Percentiles rank a stretch among this genome's conserved stretches.
These are phyloP conservation scores for Rhododendron ferrugineum DNA, from an alignment of 148 eudicot species.

Conservation along the genomic window DNA sequence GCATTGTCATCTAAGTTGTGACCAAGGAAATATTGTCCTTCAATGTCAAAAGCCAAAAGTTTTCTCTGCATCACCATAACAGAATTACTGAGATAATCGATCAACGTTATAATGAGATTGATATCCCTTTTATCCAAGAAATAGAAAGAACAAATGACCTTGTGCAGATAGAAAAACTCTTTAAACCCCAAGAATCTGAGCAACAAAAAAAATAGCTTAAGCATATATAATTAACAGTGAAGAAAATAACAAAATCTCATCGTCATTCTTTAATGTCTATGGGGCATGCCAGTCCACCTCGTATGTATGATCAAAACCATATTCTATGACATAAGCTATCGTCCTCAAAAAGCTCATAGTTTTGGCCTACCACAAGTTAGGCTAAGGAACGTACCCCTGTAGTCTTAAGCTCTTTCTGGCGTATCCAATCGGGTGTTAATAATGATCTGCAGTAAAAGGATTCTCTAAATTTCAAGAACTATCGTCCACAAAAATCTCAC, in stretches of 20 bases:
- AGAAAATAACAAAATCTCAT: background rate
- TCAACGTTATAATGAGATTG: background rate
- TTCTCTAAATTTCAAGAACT: background rate
- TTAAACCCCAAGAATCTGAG: background rate
- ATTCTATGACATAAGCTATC: background rate
- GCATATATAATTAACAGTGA: background rate
- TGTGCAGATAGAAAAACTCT: background rate
- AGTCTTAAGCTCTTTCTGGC: background rate
- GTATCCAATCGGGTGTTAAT: background rate
- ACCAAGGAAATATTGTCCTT: background rate
- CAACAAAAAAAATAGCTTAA: background rate
- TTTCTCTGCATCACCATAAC: background rate
- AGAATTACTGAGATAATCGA: background rate
- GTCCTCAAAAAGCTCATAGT: background rate
- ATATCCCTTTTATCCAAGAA: background rate
- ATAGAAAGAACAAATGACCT: background rate
- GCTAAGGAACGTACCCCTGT: background rate
- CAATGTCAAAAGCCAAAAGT: background rate
- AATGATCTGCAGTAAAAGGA: background rate
- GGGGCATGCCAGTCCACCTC: background rate
- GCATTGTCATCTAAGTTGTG: conserved; percentile 33
- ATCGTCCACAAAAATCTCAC: background rate
- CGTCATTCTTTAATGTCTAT: background rate
- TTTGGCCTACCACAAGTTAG: background rate
- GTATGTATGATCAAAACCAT: background rate